Conservation (phyloP, 106 monocot species). For the Amphibolis antarctica region DNA sequence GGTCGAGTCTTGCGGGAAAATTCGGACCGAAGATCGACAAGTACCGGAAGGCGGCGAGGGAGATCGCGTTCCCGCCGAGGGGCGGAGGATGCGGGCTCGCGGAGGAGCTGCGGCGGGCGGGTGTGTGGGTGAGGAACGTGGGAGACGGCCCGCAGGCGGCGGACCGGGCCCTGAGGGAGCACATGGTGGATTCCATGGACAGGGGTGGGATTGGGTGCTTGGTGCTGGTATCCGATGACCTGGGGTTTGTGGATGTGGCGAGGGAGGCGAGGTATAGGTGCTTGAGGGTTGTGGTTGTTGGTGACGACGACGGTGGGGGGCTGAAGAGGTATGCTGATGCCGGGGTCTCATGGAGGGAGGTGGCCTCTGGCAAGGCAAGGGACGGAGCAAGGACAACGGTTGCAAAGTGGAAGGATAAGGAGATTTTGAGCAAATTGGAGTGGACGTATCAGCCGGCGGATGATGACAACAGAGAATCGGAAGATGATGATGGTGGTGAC, state of each 20-base stretch:
- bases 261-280: slow-evolving; percentile 42
- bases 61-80: slow-evolving; percentile 4
- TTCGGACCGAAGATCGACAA: slow-evolving; percentile 5
- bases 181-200: slow-evolving; percentile 35
- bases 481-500: no score
- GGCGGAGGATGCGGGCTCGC: slow-evolving; percentile 13
- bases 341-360: slow-evolving; percentile 55
- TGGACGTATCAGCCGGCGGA: slow-evolving; percentile 26
- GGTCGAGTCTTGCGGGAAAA: background rate
- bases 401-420: slow-evolving; percentile 49
- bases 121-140: slow-evolving; percentile 27
- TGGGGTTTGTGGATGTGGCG: slow-evolving; percentile 33
- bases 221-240: slow-evolving; percentile 49
- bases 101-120: slow-evolving; percentile 42
- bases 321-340: slow-evolving; percentile 54
- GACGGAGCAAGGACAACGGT: slow-evolving; percentile 28
- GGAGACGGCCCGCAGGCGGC: slow-evolving; percentile 13
- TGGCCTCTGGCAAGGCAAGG: slow-evolving; percentile 56
- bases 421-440: slow-evolving; percentile 47
- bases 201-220: slow-evolving; percentile 30
- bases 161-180: slow-evolving; percentile 17
- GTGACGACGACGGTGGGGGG: slow-evolving; percentile 33
- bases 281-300: slow-evolving; percentile 55
- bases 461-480: no score
- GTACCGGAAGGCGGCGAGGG: slow-evolving; percentile 1